Evolutionary conservation across 2,329 filamentous ascomycete species (phyloP), one percentile per base, ranked within the genome.

Genomic region (Paecilomyces niveus): DNA sequence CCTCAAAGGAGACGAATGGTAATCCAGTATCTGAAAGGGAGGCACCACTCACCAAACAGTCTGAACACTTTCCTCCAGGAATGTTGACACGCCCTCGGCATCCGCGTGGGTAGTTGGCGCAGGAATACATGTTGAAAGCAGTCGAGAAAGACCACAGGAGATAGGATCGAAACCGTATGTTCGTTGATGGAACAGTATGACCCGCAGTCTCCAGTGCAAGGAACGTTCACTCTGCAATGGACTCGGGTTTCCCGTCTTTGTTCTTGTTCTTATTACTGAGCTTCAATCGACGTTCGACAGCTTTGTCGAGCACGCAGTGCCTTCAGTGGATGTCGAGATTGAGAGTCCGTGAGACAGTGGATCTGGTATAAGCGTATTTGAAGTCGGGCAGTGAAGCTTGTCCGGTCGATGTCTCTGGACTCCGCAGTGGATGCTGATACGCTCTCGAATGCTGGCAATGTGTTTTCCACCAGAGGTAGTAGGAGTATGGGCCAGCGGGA

Each of bases 81-180:
- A 68, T 67, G 63, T 78, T 78, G 60, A 72, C 75, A 59, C 77
- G 76, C 61, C 77, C 76, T 58, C 77, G 76, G 69, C 77, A 79
- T 53, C 77, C 77, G 55, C 77, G 76, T 57, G 76, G 74, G 58
- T 78, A 77, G 63, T 79, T 79, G 58, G 71, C 71, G 69, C 77
- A 79, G 31, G 77, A 79, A 69, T 73, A 79, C 77, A 79, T 79
- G 57, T 51, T 70, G 50, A 3, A 13, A n/a, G 10, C n/a, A n/a
- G 58, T 26, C 22, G 50, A 45, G 15, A 29, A 45, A 13, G 39
- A 45, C 39, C n/a, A 45, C 39, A 6, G n/a, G 8, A 18, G 39
- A 18, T 45, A 18, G 8, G 39, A 39, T 45, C 9, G 13, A 15
- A 45, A 45, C 21, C 15, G n/a, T 7, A 45, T 18, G 15, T n/a